Percentiles rank a stretch among this genome's conserved stretches.
These are phyloP conservation scores for Sporopachydermia quercuum DNA, from an alignment of 805 yeast species.

Conservation along the genomic window DNA sequence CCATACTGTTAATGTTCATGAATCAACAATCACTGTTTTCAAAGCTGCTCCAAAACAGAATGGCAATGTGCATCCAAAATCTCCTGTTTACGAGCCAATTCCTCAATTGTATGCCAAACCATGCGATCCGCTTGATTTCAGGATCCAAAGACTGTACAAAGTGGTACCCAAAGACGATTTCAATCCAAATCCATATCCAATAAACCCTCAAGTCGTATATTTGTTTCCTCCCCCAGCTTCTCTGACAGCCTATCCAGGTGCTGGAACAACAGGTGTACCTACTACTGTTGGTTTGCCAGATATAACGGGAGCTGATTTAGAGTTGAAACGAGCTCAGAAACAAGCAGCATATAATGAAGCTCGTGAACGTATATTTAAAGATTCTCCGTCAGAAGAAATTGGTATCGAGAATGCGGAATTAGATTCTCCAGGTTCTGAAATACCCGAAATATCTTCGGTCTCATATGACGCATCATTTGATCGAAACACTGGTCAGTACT, in stretches of 20 bases:
- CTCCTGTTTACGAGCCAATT: not conserved
- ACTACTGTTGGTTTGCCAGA: constrained; percentile 4
- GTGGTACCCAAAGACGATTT: constrained; percentile 2
- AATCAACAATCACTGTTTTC: constrained; percentile 29
- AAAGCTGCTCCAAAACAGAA: constrained; percentile 13
- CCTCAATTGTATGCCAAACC: not conserved
- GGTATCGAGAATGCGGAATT: not conserved
- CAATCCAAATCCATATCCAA: constrained; percentile 3
- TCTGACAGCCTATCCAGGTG: not conserved
- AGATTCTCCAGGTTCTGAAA: not conserved
- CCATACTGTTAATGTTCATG: constrained; percentile 38
- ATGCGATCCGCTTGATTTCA: not conserved
- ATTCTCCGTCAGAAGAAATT: constrained; percentile 8
- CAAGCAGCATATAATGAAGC: constrained; percentile 25
- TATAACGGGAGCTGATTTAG: constrained; percentile 13
- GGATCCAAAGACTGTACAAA: constrained; percentile 4
- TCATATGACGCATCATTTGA: not conserved
- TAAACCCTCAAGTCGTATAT: constrained; percentile 1
- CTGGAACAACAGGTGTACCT: constrained; percentile 12
- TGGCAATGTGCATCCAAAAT: not conserved
- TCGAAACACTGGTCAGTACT: not conserved
- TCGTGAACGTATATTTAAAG: constrained; percentile 24
- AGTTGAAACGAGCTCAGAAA: constrained; percentile 19
- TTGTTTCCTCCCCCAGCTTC: not conserved
- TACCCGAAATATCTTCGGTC: not conserved